Percentiles rank a stretch among this genome's conserved stretches.
Conservation (phyloP, 2,329 filamentous ascomycete genomes). For the Elsinoe fawcettii region DNA sequence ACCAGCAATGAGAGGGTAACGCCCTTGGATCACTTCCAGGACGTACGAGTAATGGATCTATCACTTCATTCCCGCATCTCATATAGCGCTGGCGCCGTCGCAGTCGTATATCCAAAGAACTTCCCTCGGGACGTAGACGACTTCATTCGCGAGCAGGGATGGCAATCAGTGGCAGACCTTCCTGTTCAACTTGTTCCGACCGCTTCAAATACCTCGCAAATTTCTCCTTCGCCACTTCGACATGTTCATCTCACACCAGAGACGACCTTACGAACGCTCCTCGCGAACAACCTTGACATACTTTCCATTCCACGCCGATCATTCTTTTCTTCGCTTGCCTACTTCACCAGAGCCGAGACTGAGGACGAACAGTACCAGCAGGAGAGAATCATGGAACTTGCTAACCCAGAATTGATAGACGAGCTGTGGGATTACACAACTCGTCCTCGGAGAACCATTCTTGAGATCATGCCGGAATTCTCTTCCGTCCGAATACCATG, state of each 20-base stretch:
- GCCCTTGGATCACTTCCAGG: conserved; percentile 75
- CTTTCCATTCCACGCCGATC: conserved; percentile 79
- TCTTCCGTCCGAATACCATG: conserved; percentile 73
- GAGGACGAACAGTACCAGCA: conserved; percentile 49
- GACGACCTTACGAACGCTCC: conserved; percentile 63
- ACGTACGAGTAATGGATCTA: conserved; percentile 74
- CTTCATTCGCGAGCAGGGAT: conserved; percentile 71
- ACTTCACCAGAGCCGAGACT: conserved; percentile 62
- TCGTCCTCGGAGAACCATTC: conserved; percentile 76
- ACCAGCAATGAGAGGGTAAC: conserved; percentile 66
- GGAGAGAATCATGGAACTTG: conserved; percentile 77
- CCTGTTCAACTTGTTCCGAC: conserved; percentile 49
- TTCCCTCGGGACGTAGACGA: conserved; percentile 70
- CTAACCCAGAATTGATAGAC: conserved; percentile 68
- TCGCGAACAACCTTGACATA: conserved; percentile 81
- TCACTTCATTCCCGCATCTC: conserved; percentile 35
- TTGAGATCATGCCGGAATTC: conserved; percentile 91
- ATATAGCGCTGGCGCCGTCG: conserved; percentile 67
- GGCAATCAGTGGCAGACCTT: conserved; percentile 64
- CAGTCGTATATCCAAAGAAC: conserved; percentile 82
- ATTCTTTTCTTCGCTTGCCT: conserved; percentile 72
- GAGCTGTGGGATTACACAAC: conserved; percentile 96
- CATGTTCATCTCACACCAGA: conserved; percentile 30
- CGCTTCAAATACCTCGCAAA: conserved; percentile 25
- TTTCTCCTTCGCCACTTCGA: conserved; percentile 16